Evolutionary conservation across 2,329 filamentous ascomycete species (phyloP).

Genomic region (Aspergillus versicolor): DNA sequence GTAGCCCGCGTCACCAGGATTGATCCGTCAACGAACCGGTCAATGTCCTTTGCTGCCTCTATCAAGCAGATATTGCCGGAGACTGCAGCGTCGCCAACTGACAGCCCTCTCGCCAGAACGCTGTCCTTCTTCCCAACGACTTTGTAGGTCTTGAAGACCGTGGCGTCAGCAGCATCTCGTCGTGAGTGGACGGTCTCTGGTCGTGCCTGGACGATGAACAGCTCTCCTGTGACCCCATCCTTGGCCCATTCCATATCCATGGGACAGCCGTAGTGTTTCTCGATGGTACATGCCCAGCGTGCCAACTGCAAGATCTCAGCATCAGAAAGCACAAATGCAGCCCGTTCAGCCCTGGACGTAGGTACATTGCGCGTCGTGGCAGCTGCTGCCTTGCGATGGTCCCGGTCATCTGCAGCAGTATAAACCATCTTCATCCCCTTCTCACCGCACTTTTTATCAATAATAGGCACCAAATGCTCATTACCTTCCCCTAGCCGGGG

Average conservation of each 20-base stretch:
- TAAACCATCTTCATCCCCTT: slow-evolving; percentile 39
- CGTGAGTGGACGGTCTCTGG: slow-evolving; percentile 41
- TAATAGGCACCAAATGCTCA: slow-evolving; percentile 28
- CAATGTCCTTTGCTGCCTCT: slow-evolving; percentile 29
- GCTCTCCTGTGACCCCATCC: slow-evolving; percentile 24
- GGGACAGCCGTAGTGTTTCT: slow-evolving; percentile 35
- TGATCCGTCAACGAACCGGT: slow-evolving; percentile 34
- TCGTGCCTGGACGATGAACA: slow-evolving; percentile 40
- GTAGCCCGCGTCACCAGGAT: slow-evolving; percentile 38
- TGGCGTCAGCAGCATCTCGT: slow-evolving; percentile 18
- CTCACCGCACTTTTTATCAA: slow-evolving; percentile 36
- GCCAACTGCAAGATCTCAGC: slow-evolving; percentile 36
- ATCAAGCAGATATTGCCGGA: slow-evolving; percentile 35
- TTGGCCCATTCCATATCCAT: slow-evolving; percentile 46
- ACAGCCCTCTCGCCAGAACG: slow-evolving; percentile 29
- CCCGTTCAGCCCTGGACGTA: slow-evolving; percentile 37
- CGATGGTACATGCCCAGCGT: slow-evolving; percentile 38
- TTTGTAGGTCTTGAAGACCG: slow-evolving; percentile 33
- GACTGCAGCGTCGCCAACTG: slow-evolving; percentile 36
- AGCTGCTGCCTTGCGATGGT: slow-evolving; percentile 2
- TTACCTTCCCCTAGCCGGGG: slow-evolving; percentile 27
- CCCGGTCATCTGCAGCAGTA: slow-evolving; percentile 13
- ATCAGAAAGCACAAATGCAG: slow-evolving; percentile 33
- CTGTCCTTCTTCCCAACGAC: slow-evolving; percentile 27
- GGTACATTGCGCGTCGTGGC: slow-evolving; percentile 35